Percentiles rank a stretch among this genome's conserved stretches.
These are phyloP conservation scores for Neofusicoccum laricinum DNA, from an alignment of 2,329 filamentous ascomycete species.

Conservation along the genomic window DNA sequence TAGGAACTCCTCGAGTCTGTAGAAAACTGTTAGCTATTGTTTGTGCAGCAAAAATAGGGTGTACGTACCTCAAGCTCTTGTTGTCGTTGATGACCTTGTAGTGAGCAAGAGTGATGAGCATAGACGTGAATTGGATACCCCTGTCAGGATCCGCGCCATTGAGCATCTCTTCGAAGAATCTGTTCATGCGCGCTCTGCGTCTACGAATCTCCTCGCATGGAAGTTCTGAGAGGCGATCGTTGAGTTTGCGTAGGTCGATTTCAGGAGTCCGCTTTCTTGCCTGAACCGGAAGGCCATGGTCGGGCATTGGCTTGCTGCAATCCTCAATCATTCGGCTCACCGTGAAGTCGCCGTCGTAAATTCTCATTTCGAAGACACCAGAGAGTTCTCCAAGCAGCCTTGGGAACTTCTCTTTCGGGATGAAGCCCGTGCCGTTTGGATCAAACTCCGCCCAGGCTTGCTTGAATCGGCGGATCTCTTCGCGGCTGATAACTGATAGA, in stretches of 20 bases:
- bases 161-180: slow-evolving; percentile 96
- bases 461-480: slow-evolving; percentile 95
- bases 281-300: slow-evolving; percentile 47
- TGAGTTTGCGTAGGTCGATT: slow-evolving; percentile 74
- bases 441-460: slow-evolving; percentile 97
- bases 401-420: slow-evolving; percentile 85
- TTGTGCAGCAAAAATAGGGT: not conserved
- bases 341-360: slow-evolving; percentile 88
- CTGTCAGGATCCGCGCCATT: slow-evolving; percentile 86
- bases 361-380: slow-evolving; percentile 94
- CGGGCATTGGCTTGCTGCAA: slow-evolving; percentile 59
- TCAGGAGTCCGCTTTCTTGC: slow-evolving; percentile 36
- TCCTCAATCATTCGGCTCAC: slow-evolving; percentile 85
- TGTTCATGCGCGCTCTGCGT: slow-evolving; percentile 76
- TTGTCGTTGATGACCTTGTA: slow-evolving; percentile 99
- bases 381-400: slow-evolving; percentile 85
- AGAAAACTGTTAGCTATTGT: not conserved
- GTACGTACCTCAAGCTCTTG: slow-evolving; percentile 74
- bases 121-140: slow-evolving; percentile 86
- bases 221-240: slow-evolving; percentile 67
- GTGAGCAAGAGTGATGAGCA: slow-evolving; percentile 93
- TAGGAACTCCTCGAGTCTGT: slow-evolving; percentile 86
- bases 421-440: slow-evolving; percentile 85
- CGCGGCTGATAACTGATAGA: slow-evolving; percentile 83
- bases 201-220: slow-evolving; percentile 72